Evolutionary conservation across 805 yeast genomes (phyloP), one percentile per base, ranked within the genome.

Genomic region (Candida maris): DNA sequence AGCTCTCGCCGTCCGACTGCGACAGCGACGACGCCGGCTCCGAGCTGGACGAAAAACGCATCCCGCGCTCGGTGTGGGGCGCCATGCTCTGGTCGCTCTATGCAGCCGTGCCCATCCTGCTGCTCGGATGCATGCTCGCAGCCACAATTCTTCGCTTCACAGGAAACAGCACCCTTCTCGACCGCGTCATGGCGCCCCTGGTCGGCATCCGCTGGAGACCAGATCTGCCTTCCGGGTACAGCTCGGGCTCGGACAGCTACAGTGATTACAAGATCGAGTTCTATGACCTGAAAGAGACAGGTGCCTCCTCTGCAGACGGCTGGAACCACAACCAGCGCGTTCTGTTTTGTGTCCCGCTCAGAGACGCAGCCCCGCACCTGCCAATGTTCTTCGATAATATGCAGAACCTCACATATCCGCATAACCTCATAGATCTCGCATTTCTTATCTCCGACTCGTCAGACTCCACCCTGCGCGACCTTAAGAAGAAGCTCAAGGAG

Each of bases 281-380:
- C 51, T 86, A 79, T 57, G 97, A 89, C 56, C 65, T 89, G 51
- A 70, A 67, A 14, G 72, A 81, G 42, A 79, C 77, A 48, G 68
- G 64, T 32, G 88, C 93, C 5, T 61, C 81, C 10, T 30, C 46
- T 3, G 71, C 71, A 5, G 73, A 78, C 35, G 96, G 96, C 6
- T 83, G 93, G 93, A 83, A 81, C 49, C 65, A 69, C 32, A 76
- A 73, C 10, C 96, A 89, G 56, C 70, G 95, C 32, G 81, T 88
- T 15, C 65, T 88, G 40, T 85, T 86, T 48, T 78, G 91, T 48
- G 95, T 89, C 8, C 97, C 97, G 5, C 68, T 88, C 48, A 77
- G 97, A 65, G 96, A 89, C 59, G 97, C 97, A 1, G 84, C 89
- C 3, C 76, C 81, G 14, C 96, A 87, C 67, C 68, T 88, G 57